Evolutionary conservation across 2,329 filamentous ascomycete species (phyloP).

Genomic region (Arachnopeziza araneosa): DNA sequence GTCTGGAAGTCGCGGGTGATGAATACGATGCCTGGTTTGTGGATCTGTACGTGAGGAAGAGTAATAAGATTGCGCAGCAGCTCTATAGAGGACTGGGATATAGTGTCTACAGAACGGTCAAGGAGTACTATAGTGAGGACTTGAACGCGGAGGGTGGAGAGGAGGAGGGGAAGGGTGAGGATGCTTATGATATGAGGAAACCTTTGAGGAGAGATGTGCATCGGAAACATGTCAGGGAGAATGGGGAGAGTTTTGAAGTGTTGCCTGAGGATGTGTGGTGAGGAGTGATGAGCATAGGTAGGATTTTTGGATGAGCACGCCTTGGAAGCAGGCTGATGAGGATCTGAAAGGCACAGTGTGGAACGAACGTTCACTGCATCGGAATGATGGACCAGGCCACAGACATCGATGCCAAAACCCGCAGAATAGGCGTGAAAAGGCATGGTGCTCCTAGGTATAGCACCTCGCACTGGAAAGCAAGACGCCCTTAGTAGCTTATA

Average conservation of each 20-base stretch:
- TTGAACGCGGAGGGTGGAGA: slow-evolving; percentile 47
- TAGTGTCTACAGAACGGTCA: slow-evolving; percentile 80
- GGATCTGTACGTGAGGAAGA: slow-evolving; percentile 85
- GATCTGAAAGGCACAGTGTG: too few relatives aligned
- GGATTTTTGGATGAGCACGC: too few relatives aligned
- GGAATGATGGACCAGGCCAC: too few relatives aligned
- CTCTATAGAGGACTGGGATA: slow-evolving; percentile 93
- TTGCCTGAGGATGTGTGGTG: slow-evolving; percentile 82
- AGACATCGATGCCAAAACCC: too few relatives aligned
- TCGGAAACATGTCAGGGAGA: slow-evolving; percentile 68
- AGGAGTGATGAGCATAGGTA: not conserved
- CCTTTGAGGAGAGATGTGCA: slow-evolving; percentile 75
- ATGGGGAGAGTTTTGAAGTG: slow-evolving; percentile 75
- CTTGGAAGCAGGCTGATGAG: too few relatives aligned
- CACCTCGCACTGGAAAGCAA: too few relatives aligned
- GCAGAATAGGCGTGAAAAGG: too few relatives aligned
- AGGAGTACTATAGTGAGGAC: slow-evolving; percentile 90
- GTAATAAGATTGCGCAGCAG: slow-evolving; percentile 79
- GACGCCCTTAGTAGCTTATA: too few relatives aligned
- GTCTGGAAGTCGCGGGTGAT: slow-evolving; percentile 77
- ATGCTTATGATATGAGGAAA: slow-evolving; percentile 97
- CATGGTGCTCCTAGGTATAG: too few relatives aligned
- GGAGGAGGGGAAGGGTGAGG: slow-evolving; percentile 77
- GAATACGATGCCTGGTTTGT: slow-evolving; percentile 88
- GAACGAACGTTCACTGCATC: too few relatives aligned